Evolutionary conservation across 2,329 filamentous ascomycete species (phyloP).

Genomic region (Neofusicoccum laricinum): DNA sequence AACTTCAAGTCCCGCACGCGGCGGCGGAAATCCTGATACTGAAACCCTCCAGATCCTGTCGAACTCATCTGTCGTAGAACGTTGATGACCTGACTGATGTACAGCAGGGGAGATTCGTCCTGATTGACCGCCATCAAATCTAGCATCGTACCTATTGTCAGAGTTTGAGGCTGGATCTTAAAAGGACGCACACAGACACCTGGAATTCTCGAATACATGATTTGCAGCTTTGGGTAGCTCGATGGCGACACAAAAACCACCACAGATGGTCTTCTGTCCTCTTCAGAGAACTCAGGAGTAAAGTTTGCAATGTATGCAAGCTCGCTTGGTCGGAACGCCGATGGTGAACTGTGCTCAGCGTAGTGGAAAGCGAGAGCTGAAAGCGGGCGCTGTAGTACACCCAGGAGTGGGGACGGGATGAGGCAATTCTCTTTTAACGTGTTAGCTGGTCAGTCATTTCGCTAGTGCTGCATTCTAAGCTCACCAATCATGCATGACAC

Average conservation of each 20-base stretch:
- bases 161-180: background rate
- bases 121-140: conserved; percentile 53
- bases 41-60: background rate
- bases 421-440: conserved; percentile 62
- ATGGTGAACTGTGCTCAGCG: conserved; percentile 40
- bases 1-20: conserved; percentile 58
- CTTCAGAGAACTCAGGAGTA: background rate
- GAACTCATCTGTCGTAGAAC: background rate
- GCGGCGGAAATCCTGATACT: conserved; percentile 42
- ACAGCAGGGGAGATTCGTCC: conserved; percentile 48
- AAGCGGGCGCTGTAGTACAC: conserved; percentile 49
- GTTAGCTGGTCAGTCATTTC: too few relatives aligned
- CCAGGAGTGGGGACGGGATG: conserved; percentile 36
- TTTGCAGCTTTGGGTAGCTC: conserved; percentile 42
- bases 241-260: conserved; percentile 51
- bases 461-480: too few relatives aligned
- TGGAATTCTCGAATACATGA: conserved; percentile 42
- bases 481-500: conserved; percentile 58
- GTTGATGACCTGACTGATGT: conserved; percentile 39
- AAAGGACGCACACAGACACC: conserved; percentile 28
- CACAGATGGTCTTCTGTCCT: conserved; percentile 56
- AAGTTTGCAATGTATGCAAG: background rate
- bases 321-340: conserved; percentile 35
- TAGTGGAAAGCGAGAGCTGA: conserved; percentile 61
- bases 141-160: conserved; percentile 54